Percentiles rank a stretch among this genome's conserved stretches.
Evolutionary conservation across 202 grass and related monocot species (phyloP).

Genomic region (Zizania palustris): DNA sequence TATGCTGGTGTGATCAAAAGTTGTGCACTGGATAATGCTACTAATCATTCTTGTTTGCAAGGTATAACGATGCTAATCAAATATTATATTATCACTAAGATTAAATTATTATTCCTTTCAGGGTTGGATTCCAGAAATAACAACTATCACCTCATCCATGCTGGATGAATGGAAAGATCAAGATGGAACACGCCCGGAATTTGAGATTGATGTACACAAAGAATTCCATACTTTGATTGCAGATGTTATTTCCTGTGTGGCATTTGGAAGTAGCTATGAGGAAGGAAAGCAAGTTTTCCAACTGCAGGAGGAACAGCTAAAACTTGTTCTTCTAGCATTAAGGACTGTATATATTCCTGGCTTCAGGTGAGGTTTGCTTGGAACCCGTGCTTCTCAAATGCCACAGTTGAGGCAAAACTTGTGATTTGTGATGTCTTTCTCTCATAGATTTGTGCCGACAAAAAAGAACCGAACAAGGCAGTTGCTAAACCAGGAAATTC

Average conservation of each 20-base stretch:
- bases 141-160: slow-evolving; percentile 42
- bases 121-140: slow-evolving; percentile 76
- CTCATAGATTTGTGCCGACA: slow-evolving; percentile 74
- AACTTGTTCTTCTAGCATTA: slow-evolving; percentile 63
- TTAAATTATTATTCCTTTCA: neutral
- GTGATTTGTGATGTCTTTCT: slow-evolving; percentile 16
- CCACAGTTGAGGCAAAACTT: neutral
- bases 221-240: slow-evolving; percentile 63
- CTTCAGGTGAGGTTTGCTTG: slow-evolving; percentile 57
- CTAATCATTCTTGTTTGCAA: no score
- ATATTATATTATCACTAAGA: slow-evolving; percentile 6
- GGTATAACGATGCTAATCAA: neutral
- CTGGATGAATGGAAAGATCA: slow-evolving; percentile 65
- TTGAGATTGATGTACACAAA: slow-evolving; percentile 68
- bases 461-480: slow-evolving; percentile 67
- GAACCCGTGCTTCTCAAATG: neutral
- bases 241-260: slow-evolving; percentile 72
- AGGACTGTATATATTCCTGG: slow-evolving; percentile 75
- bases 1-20: neutral
- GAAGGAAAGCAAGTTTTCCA: slow-evolving; percentile 69
- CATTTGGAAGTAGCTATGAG: slow-evolving; percentile 80
- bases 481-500: slow-evolving; percentile 64
- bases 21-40: neutral
- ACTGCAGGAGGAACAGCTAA: slow-evolving; percentile 66
- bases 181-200: slow-evolving; percentile 41